Evolutionary conservation across 2,329 filamentous ascomycete genomes (phyloP), one percentile per base, ranked within the genome.

Genomic region (Botrytis squamosa): DNA sequence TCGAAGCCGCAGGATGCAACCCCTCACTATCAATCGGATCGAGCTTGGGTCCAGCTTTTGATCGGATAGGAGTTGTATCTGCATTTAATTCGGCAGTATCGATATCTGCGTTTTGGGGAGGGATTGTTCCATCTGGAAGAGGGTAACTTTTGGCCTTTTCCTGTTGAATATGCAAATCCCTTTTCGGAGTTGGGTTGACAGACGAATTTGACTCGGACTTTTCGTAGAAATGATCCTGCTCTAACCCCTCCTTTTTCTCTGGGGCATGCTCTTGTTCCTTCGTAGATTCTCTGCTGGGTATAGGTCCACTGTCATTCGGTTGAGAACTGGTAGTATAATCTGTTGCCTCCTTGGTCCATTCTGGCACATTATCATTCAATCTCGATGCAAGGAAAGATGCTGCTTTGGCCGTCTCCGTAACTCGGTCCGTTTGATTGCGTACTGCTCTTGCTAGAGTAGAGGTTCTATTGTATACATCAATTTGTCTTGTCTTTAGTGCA

Each of bases 371-470:
- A 77, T 90, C 89, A 77, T 88, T 86, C 79, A 91, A 85, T 69
- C 88, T 85, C 75, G 86, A 85, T 22, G 86, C 87, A 70, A 92
- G 84, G 70, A 87, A 86, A 52, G 88, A 85, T 33, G 89, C 89
- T 60, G 90, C 90, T 77, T 87, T 85, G 55, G 86, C 85, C 29
- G 89, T 91, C 69, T 90, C 83, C 1, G 89, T 89, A 68, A 91
- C 82, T 72, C 88, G 85, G 75, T 91, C 88, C 2, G 87, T 88
- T 82, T 91, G 89, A 70, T 80, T 85, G 80, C 89, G 89, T 73
- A 91, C 84, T 22, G 88, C 87, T 80, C 88, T 90, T 42, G 89
- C 88, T 66, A 93, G 81, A 44, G 88, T 88, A 3, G 91, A 92
- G 0, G 91, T 92, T 77, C 87, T 85, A 68, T 84, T 89, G 81